Evolutionary conservation across 805 yeast genomes (phyloP).

Genomic region (Pichia rugopelliculosa): DNA sequence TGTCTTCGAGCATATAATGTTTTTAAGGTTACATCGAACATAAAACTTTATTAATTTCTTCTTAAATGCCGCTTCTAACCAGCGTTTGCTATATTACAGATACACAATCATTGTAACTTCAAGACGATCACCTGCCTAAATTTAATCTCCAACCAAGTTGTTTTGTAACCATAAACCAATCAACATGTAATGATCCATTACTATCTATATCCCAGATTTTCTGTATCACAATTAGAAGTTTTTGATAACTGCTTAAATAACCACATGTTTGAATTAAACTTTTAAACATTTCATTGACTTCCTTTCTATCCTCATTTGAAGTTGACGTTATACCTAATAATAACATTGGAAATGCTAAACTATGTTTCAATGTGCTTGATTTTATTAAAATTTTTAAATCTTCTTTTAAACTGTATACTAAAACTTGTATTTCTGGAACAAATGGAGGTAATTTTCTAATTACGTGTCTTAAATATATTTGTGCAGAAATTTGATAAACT

Average conservation of each 20-base stretch:
- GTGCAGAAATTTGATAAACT: slow-evolving; percentile 25
- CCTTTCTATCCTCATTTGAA: slow-evolving; percentile 19
- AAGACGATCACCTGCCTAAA: too few relatives aligned
- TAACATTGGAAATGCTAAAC: slow-evolving; percentile 34
- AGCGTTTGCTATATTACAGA: too few relatives aligned
- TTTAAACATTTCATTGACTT: slow-evolving; percentile 22
- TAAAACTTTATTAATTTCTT: too few relatives aligned
- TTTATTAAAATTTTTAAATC: slow-evolving; percentile 14
- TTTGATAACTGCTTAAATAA: slow-evolving; percentile 25
- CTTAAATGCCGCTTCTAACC: too few relatives aligned
- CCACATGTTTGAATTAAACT: slow-evolving; percentile 27
- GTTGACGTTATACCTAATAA: slow-evolving; percentile 30
- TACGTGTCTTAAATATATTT: slow-evolving; percentile 21
- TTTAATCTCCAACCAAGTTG: slow-evolving; percentile 32
- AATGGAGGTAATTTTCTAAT: slow-evolving; percentile 21
- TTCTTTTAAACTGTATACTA: slow-evolving; percentile 14
- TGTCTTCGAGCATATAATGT: too few relatives aligned
- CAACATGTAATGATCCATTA: slow-evolving; percentile 30
- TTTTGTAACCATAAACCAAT: slow-evolving; percentile 34
- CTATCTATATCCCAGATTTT: slow-evolving; percentile 32
- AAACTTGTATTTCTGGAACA: slow-evolving; percentile 22
- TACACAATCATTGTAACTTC: too few relatives aligned
- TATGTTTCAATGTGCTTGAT: slow-evolving; percentile 15
- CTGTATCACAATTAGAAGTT: slow-evolving; percentile 23
- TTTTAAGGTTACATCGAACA: too few relatives aligned